A percentile compares a stretch with the other conserved stretches of the same genome.
These are phyloP conservation scores for Liquidambar formosana DNA, from an alignment of 164 flowering plant species.

Conservation along the genomic window DNA sequence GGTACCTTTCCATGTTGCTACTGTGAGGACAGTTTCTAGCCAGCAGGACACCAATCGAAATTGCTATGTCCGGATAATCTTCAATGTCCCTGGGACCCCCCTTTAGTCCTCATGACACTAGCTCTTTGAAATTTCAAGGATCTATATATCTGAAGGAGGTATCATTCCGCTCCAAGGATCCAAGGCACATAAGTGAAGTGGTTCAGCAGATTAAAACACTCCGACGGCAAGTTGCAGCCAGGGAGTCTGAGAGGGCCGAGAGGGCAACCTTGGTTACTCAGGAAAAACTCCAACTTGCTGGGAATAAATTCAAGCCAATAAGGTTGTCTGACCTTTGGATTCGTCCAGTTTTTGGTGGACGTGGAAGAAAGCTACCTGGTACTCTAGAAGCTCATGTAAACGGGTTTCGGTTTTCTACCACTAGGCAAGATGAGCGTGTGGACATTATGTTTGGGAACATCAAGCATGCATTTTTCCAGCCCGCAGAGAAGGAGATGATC, in stretches of 20 bases:
- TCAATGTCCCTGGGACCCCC: constrained; percentile 82
- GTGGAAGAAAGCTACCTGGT: constrained; percentile 71
- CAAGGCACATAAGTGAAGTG: constrained; percentile 78
- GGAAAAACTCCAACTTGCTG: constrained; percentile 71
- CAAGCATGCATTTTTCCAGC: constrained; percentile 88
- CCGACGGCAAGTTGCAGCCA: constrained; percentile 60
- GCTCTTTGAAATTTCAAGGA: constrained; percentile 54
- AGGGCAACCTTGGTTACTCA: constrained; percentile 86
- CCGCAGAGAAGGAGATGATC: constrained; percentile 84
- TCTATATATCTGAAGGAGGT: constrained; percentile 75
- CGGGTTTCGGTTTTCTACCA: constrained; percentile 74
- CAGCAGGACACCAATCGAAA: constrained; percentile 66
- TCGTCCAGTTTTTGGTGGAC: constrained; percentile 72
- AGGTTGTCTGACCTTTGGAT: constrained; percentile 68
- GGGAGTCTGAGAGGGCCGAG: constrained; percentile 89
- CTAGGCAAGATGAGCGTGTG: constrained; percentile 67
- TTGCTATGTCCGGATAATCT: constrained; percentile 72
- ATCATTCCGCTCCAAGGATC: constrained; percentile 80
- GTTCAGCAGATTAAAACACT: constrained; percentile 76
- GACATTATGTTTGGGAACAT: constrained; percentile 72
- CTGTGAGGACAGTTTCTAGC: constrained; percentile 69
- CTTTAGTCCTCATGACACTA: constrained; percentile 63
- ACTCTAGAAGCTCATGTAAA: constrained; percentile 68
- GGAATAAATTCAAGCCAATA: constrained; percentile 59
- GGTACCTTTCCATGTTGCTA: constrained; percentile 87